Base-by-base conservation (phyloP, 1,284 basidiomycete genomes). In the Wallemia hederae region DNA sequence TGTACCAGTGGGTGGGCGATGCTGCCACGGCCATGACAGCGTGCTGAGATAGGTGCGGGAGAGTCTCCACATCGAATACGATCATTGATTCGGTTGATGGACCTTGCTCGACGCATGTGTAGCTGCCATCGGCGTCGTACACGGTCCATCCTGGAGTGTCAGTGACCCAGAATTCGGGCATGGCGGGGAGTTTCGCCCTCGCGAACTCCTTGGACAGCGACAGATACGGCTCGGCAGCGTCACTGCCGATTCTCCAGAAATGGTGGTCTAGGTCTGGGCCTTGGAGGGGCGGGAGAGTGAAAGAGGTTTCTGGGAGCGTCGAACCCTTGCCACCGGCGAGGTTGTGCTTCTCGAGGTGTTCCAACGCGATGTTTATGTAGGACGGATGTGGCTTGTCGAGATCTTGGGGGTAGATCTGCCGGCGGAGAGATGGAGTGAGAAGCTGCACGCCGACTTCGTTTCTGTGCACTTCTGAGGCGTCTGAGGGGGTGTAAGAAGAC, bases 361-460 rank as follows among this genome's bases (percentile, higher is more conserved):
- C 77, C 62, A 75, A 77, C 2, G 89, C 82, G 63, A 92, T 83
- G 61, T 80, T 78, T 57, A 88, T 73, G 63, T 80, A 82, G 0
- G 77, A 67, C 9, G 73, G 66, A 0, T 80, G 75, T 9, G 87
- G 81, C 0, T 76, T 64, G 1, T 81, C 82, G 59, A 84, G 80
- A 1, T 78, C 72, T 26, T 82, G 78, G 58, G 80, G 81, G 70
- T 97, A 97, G 61, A 94, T 76, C 68, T 96, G 91, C 2, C 74
- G 68, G 70, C 92, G 89, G 19, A 96, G 72, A 27, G 74, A 73
- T 2, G 79, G 76, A 1, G 89, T 86, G 28, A 98, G 79, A 59
- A 97, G 78, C 69, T 98, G 91, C 1, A 97, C 91, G 22, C 91
- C 90, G 29, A 90, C 76, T 64, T 85, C 79, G 67, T 94, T 96